phyloP scores from a whole-genome alignment of 129 eudicot genomes.

The Glebionis coronaria region DNA sequence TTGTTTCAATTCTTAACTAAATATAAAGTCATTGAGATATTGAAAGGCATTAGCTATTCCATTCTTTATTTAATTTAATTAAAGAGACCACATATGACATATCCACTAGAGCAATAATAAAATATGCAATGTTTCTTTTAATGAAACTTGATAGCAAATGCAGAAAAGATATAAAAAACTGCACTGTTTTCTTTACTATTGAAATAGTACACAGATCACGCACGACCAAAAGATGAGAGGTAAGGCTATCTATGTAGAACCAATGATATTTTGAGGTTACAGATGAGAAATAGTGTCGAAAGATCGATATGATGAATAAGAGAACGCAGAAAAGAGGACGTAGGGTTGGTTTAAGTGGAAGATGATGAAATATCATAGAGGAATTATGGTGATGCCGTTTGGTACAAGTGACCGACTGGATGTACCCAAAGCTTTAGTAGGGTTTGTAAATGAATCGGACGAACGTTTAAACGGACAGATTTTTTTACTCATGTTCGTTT shows the following conservation, averaged over 20 bases:
- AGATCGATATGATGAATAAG: background rate
- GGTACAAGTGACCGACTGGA: too few species aligned
- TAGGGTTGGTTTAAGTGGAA: constrained; percentile 22
- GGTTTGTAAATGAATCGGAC: too few species aligned
- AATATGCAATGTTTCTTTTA: constrained; percentile 11
- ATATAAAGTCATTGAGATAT: constrained; percentile 3
- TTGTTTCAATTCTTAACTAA: background rate
- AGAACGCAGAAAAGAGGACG: background rate
- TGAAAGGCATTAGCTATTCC: constrained; percentile 10
- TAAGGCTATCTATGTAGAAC: constrained; percentile 19
- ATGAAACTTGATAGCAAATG: background rate
- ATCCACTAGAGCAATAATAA: constrained; percentile 12
- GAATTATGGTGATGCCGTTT: background rate
- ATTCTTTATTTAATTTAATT: too few species aligned
- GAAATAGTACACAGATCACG: background rate
- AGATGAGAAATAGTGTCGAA: background rate
- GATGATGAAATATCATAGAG: constrained; percentile 12
- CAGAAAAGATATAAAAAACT: background rate
- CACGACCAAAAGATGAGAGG: constrained; percentile 15
- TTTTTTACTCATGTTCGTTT: too few species aligned
- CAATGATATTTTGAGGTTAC: constrained; percentile 21
- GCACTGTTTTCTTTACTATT: background rate
- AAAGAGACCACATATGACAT: background rate
- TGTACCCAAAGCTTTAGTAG: too few species aligned
- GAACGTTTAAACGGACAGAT: too few species aligned